These are phyloP conservation scores for Cunninghamia lanceolata DNA, from an alignment of 75 land plant genomes.

Conservation along the genomic window DNA sequence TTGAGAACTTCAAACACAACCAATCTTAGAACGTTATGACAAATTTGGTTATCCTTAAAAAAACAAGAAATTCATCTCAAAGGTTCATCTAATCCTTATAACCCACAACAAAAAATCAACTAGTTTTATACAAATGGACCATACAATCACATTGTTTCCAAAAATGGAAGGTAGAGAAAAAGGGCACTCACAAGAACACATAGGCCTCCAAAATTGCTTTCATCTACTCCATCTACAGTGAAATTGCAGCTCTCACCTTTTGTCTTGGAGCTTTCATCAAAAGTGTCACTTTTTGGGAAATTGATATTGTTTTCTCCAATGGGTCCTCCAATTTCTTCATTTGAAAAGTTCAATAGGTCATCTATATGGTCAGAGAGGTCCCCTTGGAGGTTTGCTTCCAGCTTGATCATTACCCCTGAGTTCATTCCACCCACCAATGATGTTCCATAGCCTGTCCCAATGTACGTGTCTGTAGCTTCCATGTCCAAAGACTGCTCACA, in stretches of 20 bases:
- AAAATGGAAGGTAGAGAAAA: not conserved
- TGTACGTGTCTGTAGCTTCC: not conserved
- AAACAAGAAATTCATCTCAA: not conserved
- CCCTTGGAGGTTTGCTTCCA: no score
- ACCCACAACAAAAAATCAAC: not conserved
- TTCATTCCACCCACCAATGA: no score
- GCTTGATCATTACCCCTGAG: no score
- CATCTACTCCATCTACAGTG: no score
- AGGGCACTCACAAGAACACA: constrained; percentile 54
- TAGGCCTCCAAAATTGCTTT: constrained; percentile 40
- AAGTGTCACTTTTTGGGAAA: not conserved
- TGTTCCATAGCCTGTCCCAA: not conserved
- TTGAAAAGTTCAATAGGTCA: no score
- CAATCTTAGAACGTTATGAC: no score
- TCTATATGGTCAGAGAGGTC: no score
- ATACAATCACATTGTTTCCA: not conserved
- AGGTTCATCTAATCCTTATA: not conserved
- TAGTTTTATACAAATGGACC: not conserved
- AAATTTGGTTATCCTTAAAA: not conserved
- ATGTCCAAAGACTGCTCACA: not conserved
- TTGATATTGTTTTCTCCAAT: constrained; percentile 15
- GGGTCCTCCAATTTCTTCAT: no score
- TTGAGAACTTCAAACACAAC: no score
- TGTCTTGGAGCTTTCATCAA: constrained; percentile 16
- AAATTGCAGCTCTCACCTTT: constrained; percentile 2